These are phyloP conservation scores for Aquilaria agallochum DNA, from an alignment of 441 rosid genomes.

Conservation along the genomic window DNA sequence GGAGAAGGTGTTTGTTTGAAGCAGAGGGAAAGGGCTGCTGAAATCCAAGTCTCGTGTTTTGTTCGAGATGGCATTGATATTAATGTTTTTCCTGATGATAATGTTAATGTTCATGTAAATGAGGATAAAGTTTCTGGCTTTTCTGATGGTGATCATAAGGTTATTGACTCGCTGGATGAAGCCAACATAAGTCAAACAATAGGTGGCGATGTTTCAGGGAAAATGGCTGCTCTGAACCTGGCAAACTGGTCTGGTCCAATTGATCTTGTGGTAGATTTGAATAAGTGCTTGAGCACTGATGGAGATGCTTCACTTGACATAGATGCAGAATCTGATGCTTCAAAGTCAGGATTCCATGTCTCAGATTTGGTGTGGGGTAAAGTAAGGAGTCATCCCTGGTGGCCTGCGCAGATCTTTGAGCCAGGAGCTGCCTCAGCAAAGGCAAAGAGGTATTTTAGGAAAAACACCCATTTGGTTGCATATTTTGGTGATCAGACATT, in stretches of 20 bases:
- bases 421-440: constrained; percentile 46
- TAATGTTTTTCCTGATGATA: constrained; percentile 11
- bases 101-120: background rate
- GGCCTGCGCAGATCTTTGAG: constrained; percentile 86
- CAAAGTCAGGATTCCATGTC: constrained; percentile 25
- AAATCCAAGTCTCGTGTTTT: constrained; percentile 17
- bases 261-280: constrained; percentile 28
- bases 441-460: constrained; percentile 63
- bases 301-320: constrained; percentile 17
- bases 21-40: constrained; percentile 12
- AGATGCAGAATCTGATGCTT: constrained; percentile 8
- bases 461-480: constrained; percentile 51
- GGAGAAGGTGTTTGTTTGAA: constrained; percentile 14
- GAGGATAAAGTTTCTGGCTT: constrained; percentile 10
- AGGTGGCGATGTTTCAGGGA: constrained; percentile 3
- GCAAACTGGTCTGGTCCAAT: constrained; percentile 11
- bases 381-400: constrained; percentile 91
- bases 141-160: constrained; percentile 20
- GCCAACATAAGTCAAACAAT: constrained; percentile 2
- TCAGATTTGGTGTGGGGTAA: constrained; percentile 88
- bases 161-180: constrained; percentile 15
- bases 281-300: constrained; percentile 17
- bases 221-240: constrained; percentile 7
- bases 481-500: constrained; percentile 75
- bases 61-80: constrained; percentile 10